A percentile compares a stretch with the other conserved stretches of the same genome.
Conservation (phyloP, 257 asterid genomes). For the Leptodermis oblonga region DNA sequence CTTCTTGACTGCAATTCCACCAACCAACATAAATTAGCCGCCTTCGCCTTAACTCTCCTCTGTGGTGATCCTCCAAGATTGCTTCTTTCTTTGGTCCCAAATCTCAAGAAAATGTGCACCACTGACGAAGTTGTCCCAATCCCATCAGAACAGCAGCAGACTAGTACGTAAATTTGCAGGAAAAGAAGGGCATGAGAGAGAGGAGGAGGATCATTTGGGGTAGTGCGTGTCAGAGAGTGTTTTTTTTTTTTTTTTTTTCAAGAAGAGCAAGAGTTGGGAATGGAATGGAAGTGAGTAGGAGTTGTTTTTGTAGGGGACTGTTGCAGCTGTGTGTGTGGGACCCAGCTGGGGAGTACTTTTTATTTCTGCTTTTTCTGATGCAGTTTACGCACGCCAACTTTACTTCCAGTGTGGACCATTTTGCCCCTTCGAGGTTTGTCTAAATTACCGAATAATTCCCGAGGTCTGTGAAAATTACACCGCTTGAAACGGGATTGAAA, state of each 20-base stretch:
- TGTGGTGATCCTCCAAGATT: slow-evolving; percentile 47
- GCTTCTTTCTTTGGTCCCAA: slow-evolving; percentile 21
- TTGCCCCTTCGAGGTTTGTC: slow-evolving; percentile 1
- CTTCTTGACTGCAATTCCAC: neutral
- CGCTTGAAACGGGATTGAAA: too few relatives aligned
- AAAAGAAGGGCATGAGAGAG: slow-evolving; percentile 36
- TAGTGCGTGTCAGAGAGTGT: slow-evolving; percentile 26
- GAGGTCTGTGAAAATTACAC: too few relatives aligned
- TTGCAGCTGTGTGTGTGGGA: slow-evolving; percentile 6
- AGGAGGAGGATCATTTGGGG: neutral
- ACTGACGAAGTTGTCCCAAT: slow-evolving; percentile 61
- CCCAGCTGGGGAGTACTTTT: slow-evolving; percentile 23
- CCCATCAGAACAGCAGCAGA: slow-evolving; percentile 7
- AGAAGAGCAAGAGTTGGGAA: too few relatives aligned
- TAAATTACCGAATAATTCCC: too few relatives aligned
- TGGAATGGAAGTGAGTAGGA: neutral
- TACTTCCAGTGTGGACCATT: slow-evolving; percentile 2
- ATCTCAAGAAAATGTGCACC: slow-evolving; percentile 32
- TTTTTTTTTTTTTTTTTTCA: too few relatives aligned
- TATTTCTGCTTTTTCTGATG: slow-evolving; percentile 19
- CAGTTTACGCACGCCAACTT: slow-evolving; percentile 39
- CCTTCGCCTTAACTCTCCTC: slow-evolving; percentile 60
- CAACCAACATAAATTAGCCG: slow-evolving; percentile 55
- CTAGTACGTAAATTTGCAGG: slow-evolving; percentile 42
- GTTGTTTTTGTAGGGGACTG: slow-evolving; percentile 28